These are phyloP conservation scores for Vitis amurensis DNA, from an alignment of 164 flowering plant genomes.

Conservation along the genomic window DNA sequence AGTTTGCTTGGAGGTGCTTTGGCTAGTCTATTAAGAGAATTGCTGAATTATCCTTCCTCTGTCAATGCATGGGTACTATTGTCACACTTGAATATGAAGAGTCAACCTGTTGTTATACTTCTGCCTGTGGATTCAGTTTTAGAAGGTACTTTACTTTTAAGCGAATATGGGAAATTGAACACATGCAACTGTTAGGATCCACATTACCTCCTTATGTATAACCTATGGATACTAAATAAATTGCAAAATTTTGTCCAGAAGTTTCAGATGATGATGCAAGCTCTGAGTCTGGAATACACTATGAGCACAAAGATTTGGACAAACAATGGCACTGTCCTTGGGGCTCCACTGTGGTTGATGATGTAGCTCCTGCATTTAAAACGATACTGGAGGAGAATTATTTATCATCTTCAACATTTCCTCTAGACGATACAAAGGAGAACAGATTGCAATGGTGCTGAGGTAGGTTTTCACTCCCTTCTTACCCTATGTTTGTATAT, in stretches of 20 bases:
- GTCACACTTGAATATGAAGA: constrained; percentile 59
- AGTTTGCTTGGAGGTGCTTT: constrained; percentile 63
- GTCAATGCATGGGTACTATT: constrained; percentile 70
- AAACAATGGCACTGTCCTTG: constrained; percentile 83
- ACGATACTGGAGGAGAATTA: constrained; percentile 68
- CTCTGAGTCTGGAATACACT: constrained; percentile 17
- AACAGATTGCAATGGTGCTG: constrained; percentile 72
- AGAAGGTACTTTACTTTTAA: constrained; percentile 51
- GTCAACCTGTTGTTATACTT: constrained; percentile 66
- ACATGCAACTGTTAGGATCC: too few species aligned
- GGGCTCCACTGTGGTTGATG: constrained; percentile 69
- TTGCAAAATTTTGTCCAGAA: constrained; percentile 21
- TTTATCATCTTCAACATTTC: constrained; percentile 45
- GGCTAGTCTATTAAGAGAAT: constrained; percentile 41
- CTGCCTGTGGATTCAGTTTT: constrained; percentile 54
- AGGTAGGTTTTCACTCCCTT: constrained; percentile 36
- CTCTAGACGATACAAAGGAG: constrained; percentile 44
- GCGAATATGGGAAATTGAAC: neutral
- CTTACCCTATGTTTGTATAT: neutral
- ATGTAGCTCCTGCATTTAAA: constrained; percentile 72
- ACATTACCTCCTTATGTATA: too few species aligned
- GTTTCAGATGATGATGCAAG: constrained; percentile 35
- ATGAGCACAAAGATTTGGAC: constrained; percentile 14
- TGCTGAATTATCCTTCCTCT: constrained; percentile 43
- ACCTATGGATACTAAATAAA: constrained; percentile 1